Conservation (phyloP, 192 early-diverging fungal genomes). For the Piromyces sp. region DNA sequence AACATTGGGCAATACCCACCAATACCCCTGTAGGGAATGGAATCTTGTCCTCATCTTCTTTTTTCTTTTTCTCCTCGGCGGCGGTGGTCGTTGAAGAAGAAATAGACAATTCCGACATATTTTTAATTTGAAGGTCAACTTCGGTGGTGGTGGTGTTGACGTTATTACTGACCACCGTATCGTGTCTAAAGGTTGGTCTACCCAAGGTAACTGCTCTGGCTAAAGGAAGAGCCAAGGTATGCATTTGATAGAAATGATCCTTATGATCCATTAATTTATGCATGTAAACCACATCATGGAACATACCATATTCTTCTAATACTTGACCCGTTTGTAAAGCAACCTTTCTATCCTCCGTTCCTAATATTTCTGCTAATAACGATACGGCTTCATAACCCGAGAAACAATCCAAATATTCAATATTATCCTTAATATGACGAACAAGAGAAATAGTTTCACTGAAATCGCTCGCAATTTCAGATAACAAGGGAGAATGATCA, state of each 20-base stretch:
- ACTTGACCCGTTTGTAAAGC: slow-evolving; percentile 76
- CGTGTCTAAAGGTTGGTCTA: background rate
- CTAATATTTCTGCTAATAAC: slow-evolving; percentile 59
- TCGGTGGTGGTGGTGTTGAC: background rate
- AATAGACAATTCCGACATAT: background rate
- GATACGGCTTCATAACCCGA: slow-evolving; percentile 78
- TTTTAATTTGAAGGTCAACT: background rate
- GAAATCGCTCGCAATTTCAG: slow-evolving; percentile 48
- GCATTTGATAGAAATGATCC: slow-evolving; percentile 53
- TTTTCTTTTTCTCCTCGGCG: background rate
- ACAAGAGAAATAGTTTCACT: slow-evolving; percentile 30
- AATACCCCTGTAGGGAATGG: slow-evolving; percentile 65
- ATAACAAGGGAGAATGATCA: slow-evolving; percentile 50
- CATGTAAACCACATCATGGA: slow-evolving; percentile 79
- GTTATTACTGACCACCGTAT: background rate
- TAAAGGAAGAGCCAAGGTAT: background rate
- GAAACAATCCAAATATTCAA: slow-evolving; percentile 74
- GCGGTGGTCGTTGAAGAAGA: no score
- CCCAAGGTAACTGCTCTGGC: background rate
- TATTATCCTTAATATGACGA: slow-evolving; percentile 51
- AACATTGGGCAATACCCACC: slow-evolving; percentile 76
- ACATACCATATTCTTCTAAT: slow-evolving; percentile 73
- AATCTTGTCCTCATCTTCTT: background rate
- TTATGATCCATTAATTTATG: slow-evolving; percentile 67
- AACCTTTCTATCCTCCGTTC: slow-evolving; percentile 69